These are phyloP conservation scores for Bolboschoenus planiculmis DNA, from an alignment of 176 grass and related monocot species.

Conservation along the genomic window DNA sequence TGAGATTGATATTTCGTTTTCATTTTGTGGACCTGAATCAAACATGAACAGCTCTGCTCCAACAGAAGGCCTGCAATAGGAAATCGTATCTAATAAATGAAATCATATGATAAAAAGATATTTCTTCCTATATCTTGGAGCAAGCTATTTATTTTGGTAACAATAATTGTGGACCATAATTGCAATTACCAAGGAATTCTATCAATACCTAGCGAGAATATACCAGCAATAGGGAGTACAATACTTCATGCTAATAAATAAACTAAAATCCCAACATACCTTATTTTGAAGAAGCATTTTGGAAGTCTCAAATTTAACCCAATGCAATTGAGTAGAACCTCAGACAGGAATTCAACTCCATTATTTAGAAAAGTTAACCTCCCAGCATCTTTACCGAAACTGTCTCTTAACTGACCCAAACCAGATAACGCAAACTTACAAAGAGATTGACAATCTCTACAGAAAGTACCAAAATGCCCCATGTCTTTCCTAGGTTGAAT, in stretches of 20 bases:
- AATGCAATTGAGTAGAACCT: constrained; percentile 49
- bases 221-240: not conserved
- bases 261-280: constrained; percentile 28
- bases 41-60: constrained; percentile 67
- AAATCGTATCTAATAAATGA: not conserved
- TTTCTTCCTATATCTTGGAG: not conserved
- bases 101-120: not conserved
- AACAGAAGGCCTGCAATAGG: constrained; percentile 61
- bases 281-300: constrained; percentile 72
- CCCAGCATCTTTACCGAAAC: constrained; percentile 15
- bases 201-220: not conserved
- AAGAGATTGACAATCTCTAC: constrained; percentile 35
- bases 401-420: constrained; percentile 26
- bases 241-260: not conserved
- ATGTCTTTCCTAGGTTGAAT: constrained; percentile 2
- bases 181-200: not conserved
- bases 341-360: constrained; percentile 47
- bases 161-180: not conserved
- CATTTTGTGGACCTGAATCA: constrained; percentile 32
- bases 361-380: constrained; percentile 24
- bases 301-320: constrained; percentile 62
- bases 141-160: not conserved
- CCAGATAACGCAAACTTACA: constrained; percentile 51
- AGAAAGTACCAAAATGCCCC: not conserved
- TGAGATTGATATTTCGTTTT: constrained; percentile 32